A percentile compares a stretch with the other conserved stretches of the same genome.
phyloP scores from a whole-genome alignment of 2,329 filamentous ascomycete species.

The Colletotrichum sp. region DNA sequence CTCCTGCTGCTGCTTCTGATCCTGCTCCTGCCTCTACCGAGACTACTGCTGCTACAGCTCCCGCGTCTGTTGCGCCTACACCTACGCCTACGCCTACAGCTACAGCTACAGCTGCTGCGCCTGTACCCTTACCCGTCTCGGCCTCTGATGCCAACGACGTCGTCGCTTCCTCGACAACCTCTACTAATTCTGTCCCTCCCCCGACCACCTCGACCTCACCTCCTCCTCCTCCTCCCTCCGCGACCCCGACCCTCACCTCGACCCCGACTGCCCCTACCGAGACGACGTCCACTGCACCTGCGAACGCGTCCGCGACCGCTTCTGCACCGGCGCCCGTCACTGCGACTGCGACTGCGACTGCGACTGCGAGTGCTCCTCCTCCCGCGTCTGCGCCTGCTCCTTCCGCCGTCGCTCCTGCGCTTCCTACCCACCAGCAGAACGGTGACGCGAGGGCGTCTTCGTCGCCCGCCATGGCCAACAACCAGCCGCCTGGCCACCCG shows the following conservation, averaged over 20 bases:
- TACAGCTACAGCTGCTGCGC: neutral
- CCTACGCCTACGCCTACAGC: neutral
- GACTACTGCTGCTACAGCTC: neutral
- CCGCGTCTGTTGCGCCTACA: neutral
- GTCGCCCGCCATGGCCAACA: slow-evolving; percentile 25
- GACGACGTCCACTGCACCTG: neutral
- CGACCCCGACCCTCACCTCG: slow-evolving; percentile 7
- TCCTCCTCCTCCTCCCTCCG: neutral
- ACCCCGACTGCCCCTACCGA: slow-evolving; percentile 10
- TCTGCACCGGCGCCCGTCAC: neutral
- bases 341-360: neutral
- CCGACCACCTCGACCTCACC: slow-evolving; percentile 7
- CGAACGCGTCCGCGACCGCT: neutral
- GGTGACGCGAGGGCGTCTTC: slow-evolving; percentile 22
- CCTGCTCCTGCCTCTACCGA: neutral
- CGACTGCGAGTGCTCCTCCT: neutral
- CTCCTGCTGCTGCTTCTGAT: slow-evolving; percentile 4
- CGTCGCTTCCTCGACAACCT: slow-evolving; percentile 9
- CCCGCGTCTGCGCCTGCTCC: neutral
- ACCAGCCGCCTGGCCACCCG: slow-evolving; percentile 19
- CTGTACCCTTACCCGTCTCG: neutral
- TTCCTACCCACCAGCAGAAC: slow-evolving; percentile 16
- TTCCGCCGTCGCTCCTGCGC: neutral
- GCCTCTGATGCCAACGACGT: slow-evolving; percentile 15
- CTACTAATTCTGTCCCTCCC: slow-evolving; percentile 19